Conservation (phyloP, 768 basidiomycete species). For the Suillus variegatus region DNA sequence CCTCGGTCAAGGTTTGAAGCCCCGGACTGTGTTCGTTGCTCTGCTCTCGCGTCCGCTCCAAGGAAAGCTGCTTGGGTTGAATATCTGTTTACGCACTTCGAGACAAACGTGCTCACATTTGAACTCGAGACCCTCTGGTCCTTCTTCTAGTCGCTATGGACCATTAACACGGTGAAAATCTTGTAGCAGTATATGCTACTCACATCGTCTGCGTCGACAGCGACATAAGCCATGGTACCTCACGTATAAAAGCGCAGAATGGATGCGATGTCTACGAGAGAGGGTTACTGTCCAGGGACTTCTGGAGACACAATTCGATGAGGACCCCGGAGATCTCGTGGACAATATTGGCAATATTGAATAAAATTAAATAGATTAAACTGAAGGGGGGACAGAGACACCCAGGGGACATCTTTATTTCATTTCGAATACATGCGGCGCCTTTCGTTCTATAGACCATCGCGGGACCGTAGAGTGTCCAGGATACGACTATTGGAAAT, state of each 20-base stretch:
- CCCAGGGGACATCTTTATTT: too few species aligned
- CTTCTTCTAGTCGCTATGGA: slow-evolving; percentile 59
- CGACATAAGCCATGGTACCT: slow-evolving; percentile 63
- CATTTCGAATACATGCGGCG: slow-evolving; percentile 38
- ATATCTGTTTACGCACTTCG: neutral
- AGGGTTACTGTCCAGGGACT: neutral
- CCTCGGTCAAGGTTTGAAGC: slow-evolving; percentile 51
- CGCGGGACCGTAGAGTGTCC: slow-evolving; percentile 54
- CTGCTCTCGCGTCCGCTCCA: slow-evolving; percentile 41
- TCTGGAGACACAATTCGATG: neutral
- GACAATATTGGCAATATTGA: neutral
- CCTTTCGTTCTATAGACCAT: slow-evolving; percentile 24
- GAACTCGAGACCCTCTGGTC: slow-evolving; percentile 69
- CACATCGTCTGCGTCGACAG: slow-evolving; percentile 73
- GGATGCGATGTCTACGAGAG: neutral
- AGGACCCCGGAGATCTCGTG: slow-evolving; percentile 1
- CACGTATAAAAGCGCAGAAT: neutral
- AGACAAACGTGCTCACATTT: slow-evolving; percentile 49
- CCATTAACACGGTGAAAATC: neutral
- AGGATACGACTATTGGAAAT: slow-evolving; percentile 49
- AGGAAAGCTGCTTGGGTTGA: slow-evolving; percentile 51
- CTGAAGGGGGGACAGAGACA: too few species aligned
- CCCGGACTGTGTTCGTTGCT: slow-evolving; percentile 24
- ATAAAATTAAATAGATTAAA: too few species aligned
- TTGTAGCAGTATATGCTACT: slow-evolving; percentile 18